phyloP scores from a whole-genome alignment of 495 filamentous ascomycete species.

The Annulohypoxylon nitens region DNA sequence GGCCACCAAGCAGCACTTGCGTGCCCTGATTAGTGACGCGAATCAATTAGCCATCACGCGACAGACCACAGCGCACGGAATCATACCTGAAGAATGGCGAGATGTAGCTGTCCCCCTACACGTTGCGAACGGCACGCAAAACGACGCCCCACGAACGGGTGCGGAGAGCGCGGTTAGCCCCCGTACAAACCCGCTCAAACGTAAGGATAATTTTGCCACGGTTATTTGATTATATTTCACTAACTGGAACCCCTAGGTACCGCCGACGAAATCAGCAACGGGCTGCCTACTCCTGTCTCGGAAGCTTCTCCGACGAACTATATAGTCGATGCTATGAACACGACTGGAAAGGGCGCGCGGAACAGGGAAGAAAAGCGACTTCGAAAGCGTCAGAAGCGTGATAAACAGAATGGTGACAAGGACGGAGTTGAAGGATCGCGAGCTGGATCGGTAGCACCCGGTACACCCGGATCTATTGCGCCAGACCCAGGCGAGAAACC shows the following conservation, averaged over 20 bases:
- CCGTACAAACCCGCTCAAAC: slow-evolving; percentile 69
- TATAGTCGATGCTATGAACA: slow-evolving; percentile 55
- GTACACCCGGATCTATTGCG: slow-evolving; percentile 63
- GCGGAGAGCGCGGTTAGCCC: slow-evolving; percentile 61
- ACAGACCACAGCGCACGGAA: slow-evolving; percentile 77
- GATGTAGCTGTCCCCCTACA: slow-evolving; percentile 68
- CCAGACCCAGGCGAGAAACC: slow-evolving; percentile 61
- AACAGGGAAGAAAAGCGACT: slow-evolving; percentile 63
- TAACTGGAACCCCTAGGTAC: slow-evolving; percentile 43
- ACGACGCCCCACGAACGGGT: slow-evolving; percentile 52
- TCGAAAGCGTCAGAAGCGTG: slow-evolving; percentile 62
- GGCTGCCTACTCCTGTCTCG: slow-evolving; percentile 42
- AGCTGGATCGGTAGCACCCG: slow-evolving; percentile 61
- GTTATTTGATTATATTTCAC: slow-evolving; percentile 37
- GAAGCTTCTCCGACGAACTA: slow-evolving; percentile 49
- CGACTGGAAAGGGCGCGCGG: slow-evolving; percentile 56
- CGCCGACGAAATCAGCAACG: slow-evolving; percentile 45
- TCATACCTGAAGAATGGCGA: slow-evolving; percentile 75
- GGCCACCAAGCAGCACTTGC: slow-evolving; percentile 77
- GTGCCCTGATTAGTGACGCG: slow-evolving; percentile 78
- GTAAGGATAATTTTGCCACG: slow-evolving; percentile 59
- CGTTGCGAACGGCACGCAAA: slow-evolving; percentile 51
- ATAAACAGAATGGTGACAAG: slow-evolving; percentile 49
- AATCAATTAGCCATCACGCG: slow-evolving; percentile 72
- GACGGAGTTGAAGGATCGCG: slow-evolving; percentile 53